Base-by-base conservation (phyloP, 805 yeast species). In the Jamesozyma rosinii region DNA sequence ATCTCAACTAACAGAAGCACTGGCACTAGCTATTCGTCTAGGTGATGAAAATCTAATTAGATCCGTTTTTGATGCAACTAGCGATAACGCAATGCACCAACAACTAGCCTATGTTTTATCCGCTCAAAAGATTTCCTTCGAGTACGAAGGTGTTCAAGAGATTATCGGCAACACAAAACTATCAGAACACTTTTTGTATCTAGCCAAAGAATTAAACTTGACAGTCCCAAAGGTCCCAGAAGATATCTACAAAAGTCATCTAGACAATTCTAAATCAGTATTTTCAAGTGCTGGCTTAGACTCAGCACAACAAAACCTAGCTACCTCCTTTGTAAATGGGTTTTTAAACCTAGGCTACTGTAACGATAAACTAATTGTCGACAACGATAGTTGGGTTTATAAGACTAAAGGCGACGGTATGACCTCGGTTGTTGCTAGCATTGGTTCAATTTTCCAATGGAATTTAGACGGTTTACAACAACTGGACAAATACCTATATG, bases 271-370 rank as follows among this genome's bases (percentile, higher is more conserved):
- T 2, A 72, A 79, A 47, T 73, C 75, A 43, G 80, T 81, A 5
- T 62, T 61, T 36, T 57, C 81, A 5, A 57, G 61, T 3, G 55
- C 66, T 10, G 70, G 76, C 42, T 67, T 87, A 35, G 97, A 90
- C 62, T 84, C 95, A 31, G 95, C 96, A 11, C 89, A 88, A 63
- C 97, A 90, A 65, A 92, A 88, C 59, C 72, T 92, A 55, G 97
- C 97, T 3, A 79, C 95, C 3, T 76, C 92, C n/a, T 90, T 92
- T 63, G 97, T 89, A 40, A 92, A 88, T 58, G 83, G 89, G 5
- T 87, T 89, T 61, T 74, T 88, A 51, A 92, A 92, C 63, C 76
- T 89, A 56, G 99, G 98, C 39, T 92, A 79, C 58, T 88, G 95
- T 46, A 74, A 77, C 40, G 97, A 90, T 62, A 86, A 85, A 59